Base-by-base conservation (phyloP, 257 asterid species). In the Nicotiana tabacum region DNA sequence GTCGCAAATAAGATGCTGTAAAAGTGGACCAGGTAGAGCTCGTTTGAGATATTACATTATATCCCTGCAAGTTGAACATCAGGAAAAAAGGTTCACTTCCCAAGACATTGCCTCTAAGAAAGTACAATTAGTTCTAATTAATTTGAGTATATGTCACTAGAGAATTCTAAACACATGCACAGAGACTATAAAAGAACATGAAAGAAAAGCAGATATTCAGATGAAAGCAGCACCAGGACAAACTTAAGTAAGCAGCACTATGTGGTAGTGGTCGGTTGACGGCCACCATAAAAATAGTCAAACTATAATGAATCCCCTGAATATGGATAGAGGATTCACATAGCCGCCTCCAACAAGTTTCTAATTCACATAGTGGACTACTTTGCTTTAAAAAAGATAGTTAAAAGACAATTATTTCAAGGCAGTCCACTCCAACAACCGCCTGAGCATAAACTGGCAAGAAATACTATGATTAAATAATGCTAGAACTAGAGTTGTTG, bases 41-140 rank as follows among this genome's bases (percentile, higher is more conserved):
- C 58, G 87, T 82, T 86, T 81, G 93, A 82, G 86, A 86, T 70
- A 83, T 46, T 81, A 86, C 53, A 80, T 85, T 93, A 86, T 81
- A 83, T 9, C 95, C 94, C 99, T 96, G 94, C 88, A 90, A 66
- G 39, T 61, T 74, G 53, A 48, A 74, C 24, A 74, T 74, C 6
- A 24, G 77, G 16, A 7, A 58, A 58, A 58, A 58, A n/a, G 27
- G 61, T 18, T 58, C n/a, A 58, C 29, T 58, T 18, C 12, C 65
- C 9, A 18, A 58, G 29, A 58, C 10, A 17, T 18, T 58, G 29
- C 29, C 27, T 7, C 2, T 17, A 53, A 15, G 65, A 58, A 67
- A 67, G 29, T 33, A 33, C 21, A 67, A 67, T 67, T 66, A 67
- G 15, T 1, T 67, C 16, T 27, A 21, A 74, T 74, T 51, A 11